These are phyloP conservation scores for Scutellospora calospora DNA, from an alignment of 371 early-diverging fungal species.

Conservation along the genomic window DNA sequence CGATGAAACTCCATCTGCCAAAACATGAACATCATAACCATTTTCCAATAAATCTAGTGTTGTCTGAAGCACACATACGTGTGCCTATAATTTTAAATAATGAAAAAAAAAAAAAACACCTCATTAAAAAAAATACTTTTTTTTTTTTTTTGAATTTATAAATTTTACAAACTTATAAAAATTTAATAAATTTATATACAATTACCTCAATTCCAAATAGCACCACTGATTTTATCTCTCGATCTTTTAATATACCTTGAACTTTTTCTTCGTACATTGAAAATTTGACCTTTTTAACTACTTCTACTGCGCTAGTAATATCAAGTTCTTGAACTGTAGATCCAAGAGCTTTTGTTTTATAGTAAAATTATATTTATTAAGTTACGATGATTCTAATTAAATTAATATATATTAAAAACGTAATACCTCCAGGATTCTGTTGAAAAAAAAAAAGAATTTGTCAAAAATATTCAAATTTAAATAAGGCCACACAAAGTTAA, in stretches of 20 bases:
- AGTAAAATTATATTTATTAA: background rate
- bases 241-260: conserved; percentile 60
- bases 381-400: background rate
- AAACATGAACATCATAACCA: conserved; percentile 81
- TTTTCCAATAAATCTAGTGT: conserved; percentile 86
- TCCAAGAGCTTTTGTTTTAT: conserved; percentile 71
- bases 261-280: conserved; percentile 88
- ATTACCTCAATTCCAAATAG: conserved; percentile 91
- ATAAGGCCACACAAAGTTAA: no score
- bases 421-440: conserved; percentile 40
- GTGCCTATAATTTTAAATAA: conserved; percentile 65
- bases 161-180: background rate
- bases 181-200: background rate
- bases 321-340: conserved; percentile 84
- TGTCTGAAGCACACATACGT: conserved; percentile 95
- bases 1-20: conserved; percentile 93
- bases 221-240: conserved; percentile 75
- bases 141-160: no score
- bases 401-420: background rate
- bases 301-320: conserved; percentile 62
- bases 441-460: background rate
- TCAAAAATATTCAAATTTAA: background rate
- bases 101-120: background rate
- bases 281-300: conserved; percentile 83
- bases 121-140: background rate